phyloP scores from a whole-genome alignment of 495 filamentous ascomycete species.

The Tuber microsphaerosporum region DNA sequence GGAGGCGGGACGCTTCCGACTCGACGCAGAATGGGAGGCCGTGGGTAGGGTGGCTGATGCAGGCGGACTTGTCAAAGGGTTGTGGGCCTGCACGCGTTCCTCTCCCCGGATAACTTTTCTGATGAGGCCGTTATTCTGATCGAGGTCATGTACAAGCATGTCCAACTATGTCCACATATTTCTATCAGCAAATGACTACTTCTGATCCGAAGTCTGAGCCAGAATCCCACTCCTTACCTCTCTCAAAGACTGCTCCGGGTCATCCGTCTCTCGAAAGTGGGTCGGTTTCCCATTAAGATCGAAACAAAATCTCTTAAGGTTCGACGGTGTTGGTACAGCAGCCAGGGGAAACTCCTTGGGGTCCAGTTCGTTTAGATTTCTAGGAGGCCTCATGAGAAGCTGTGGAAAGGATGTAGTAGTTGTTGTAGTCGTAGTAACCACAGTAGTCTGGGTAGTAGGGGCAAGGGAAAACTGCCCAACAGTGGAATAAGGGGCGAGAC shows the following conservation, averaged over 20 bases:
- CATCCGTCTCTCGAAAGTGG: slow-evolving; percentile 60
- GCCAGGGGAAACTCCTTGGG: slow-evolving; percentile 86
- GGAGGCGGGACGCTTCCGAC: slow-evolving; percentile 49
- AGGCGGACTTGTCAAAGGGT: slow-evolving; percentile 35
- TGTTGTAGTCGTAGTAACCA: slow-evolving; percentile 89
- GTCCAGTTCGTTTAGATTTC: slow-evolving; percentile 67
- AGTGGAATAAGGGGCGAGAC: slow-evolving; percentile 38
- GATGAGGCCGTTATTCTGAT: slow-evolving; percentile 52
- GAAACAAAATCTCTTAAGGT: slow-evolving; percentile 65
- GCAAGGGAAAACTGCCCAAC: slow-evolving; percentile 64
- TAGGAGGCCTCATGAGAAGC: slow-evolving; percentile 66
- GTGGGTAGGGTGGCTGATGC: slow-evolving; percentile 33
- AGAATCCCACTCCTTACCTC: slow-evolving; percentile 49
- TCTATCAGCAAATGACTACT: slow-evolving; percentile 27
- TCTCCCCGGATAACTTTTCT: slow-evolving; percentile 41
- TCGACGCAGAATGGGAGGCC: slow-evolving; percentile 16
- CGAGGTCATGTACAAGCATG: slow-evolving; percentile 49
- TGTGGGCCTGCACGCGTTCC: slow-evolving; percentile 33
- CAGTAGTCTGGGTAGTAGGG: slow-evolving; percentile 65
- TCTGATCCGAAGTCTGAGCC: not conserved
- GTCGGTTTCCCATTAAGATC: slow-evolving; percentile 60
- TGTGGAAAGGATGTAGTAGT: slow-evolving; percentile 86
- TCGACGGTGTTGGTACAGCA: slow-evolving; percentile 65
- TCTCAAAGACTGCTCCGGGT: slow-evolving; percentile 50
- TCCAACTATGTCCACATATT: slow-evolving; percentile 44